Percentiles rank a stretch among this genome's conserved stretches.
Evolutionary conservation across 331 rosid species (phyloP).

Genomic region (Rhamnella rubrinervis): DNA sequence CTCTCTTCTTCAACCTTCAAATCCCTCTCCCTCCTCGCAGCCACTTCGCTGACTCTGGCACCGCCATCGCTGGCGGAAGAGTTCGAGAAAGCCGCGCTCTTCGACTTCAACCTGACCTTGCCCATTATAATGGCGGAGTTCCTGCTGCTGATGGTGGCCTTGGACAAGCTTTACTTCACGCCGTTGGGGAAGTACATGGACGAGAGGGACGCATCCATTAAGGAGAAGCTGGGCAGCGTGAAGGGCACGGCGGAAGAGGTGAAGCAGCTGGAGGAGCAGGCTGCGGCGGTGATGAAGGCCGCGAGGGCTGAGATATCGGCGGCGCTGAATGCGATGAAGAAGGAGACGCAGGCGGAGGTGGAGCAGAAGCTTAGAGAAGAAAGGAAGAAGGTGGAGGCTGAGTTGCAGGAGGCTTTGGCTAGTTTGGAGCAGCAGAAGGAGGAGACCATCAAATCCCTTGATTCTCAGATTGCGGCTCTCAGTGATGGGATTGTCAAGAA

Average conservation of each 20-base stretch:
- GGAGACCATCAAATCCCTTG: slow-evolving; percentile 75
- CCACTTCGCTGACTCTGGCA: slow-evolving; percentile 47
- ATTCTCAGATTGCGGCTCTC: slow-evolving; percentile 71
- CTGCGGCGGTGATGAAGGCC: slow-evolving; percentile 60
- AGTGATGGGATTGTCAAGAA: slow-evolving; percentile 85
- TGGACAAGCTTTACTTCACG: slow-evolving; percentile 77
- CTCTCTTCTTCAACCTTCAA: slow-evolving; percentile 41
- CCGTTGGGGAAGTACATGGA: slow-evolving; percentile 93
- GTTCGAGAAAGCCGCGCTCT: slow-evolving; percentile 84
- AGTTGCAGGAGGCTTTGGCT: slow-evolving; percentile 75
- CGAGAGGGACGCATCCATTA: slow-evolving; percentile 65
- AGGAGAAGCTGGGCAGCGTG: slow-evolving; percentile 78
- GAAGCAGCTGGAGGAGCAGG: slow-evolving; percentile 83
- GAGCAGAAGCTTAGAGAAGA: slow-evolving; percentile 81
- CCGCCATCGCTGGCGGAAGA: slow-evolving; percentile 66
- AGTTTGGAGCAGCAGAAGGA: slow-evolving; percentile 75
- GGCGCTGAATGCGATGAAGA: slow-evolving; percentile 88
- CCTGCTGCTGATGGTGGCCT: slow-evolving; percentile 72
- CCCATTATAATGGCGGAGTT: slow-evolving; percentile 76
- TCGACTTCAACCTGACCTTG: slow-evolving; percentile 87
- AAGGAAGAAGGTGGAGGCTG: slow-evolving; percentile 75
- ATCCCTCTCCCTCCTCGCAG: slow-evolving; percentile 50
- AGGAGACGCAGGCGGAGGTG: slow-evolving; percentile 83
- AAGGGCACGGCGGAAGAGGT: slow-evolving; percentile 79
- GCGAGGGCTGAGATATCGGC: slow-evolving; percentile 89